Percentiles rank a stretch among this genome's conserved stretches.
Conservation (phyloP, 805 yeast species). For the Zygosaccharomyces bisporus region DNA sequence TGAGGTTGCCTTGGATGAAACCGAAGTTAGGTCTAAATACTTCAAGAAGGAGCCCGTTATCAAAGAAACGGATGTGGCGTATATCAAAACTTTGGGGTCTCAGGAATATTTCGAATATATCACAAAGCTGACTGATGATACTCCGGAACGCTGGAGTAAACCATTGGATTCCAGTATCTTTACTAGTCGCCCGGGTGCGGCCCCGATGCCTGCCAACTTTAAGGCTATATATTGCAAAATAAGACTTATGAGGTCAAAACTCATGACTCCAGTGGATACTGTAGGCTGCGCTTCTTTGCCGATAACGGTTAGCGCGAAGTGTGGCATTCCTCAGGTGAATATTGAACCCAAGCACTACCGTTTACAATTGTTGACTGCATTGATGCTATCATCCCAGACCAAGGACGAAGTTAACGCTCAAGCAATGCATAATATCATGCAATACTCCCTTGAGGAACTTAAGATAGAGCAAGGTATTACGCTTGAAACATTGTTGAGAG, state of each 20-base stretch:
- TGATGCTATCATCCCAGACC: slow-evolving; percentile 89
- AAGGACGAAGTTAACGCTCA: slow-evolving; percentile 79
- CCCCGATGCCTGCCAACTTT: slow-evolving; percentile 45
- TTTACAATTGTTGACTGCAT: slow-evolving; percentile 70
- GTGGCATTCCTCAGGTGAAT: slow-evolving; percentile 25
- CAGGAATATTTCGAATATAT: slow-evolving; percentile 30
- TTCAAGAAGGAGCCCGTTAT: slow-evolving; percentile 16
- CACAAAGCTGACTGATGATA: slow-evolving; percentile 26
- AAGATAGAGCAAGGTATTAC: slow-evolving; percentile 47
- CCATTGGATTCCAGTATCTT: slow-evolving; percentile 19
- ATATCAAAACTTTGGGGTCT: slow-evolving; percentile 29
- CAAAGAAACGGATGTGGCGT: slow-evolving; percentile 18
- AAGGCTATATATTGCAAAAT: slow-evolving; percentile 54
- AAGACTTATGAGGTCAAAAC: slow-evolving; percentile 59
- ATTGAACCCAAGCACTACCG: slow-evolving; percentile 44
- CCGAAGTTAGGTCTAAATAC: slow-evolving; percentile 21
- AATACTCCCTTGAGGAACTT: slow-evolving; percentile 43
- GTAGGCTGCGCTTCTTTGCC: slow-evolving; percentile 76
- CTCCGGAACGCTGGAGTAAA: slow-evolving; percentile 21
- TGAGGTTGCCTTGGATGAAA: slow-evolving; percentile 10
- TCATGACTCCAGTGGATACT: slow-evolving; percentile 81
- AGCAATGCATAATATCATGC: slow-evolving; percentile 63
- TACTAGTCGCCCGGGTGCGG: slow-evolving; percentile 10
- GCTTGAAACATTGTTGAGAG: slow-evolving; percentile 48
- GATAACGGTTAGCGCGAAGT: slow-evolving; percentile 35